Evolutionary conservation across 1,139 yeast genomes (phyloP).

Genomic region (Kodamaea suecica): DNA sequence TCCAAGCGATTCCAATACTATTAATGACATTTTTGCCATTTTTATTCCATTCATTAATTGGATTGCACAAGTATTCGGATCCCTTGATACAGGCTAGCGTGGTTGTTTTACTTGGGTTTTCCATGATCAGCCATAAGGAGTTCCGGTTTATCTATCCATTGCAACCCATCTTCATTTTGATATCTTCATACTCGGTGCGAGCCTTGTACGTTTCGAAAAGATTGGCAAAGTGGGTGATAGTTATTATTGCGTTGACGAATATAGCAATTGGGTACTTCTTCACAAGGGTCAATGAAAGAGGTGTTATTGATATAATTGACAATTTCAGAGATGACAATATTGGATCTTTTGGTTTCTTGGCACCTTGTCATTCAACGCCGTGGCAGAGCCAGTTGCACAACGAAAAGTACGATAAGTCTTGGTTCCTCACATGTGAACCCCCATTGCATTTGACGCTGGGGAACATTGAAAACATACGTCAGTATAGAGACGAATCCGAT

Average conservation of each 20-base stretch:
- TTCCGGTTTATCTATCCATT: constrained; percentile 86
- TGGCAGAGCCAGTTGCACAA: constrained; percentile 85
- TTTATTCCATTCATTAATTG: constrained; percentile 20
- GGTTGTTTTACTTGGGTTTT: constrained; percentile 52
- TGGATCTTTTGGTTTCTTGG: constrained; percentile 67
- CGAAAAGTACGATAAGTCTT: constrained; percentile 39
- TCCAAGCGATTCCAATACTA: constrained; percentile 79
- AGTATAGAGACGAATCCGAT: constrained; percentile 85
- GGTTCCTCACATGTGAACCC: constrained; percentile 93
- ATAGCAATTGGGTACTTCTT: constrained; percentile 49
- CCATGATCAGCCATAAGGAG: constrained; percentile 79
- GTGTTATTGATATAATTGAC: constrained; percentile 68
- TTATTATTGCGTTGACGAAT: constrained; percentile 34
- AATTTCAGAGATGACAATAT: constrained; percentile 46
- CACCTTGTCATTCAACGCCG: constrained; percentile 98
- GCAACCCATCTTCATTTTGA: constrained; percentile 62
- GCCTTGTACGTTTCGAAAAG: constrained; percentile 1
- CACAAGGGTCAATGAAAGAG: constrained; percentile 73
- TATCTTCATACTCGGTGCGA: constrained; percentile 16
- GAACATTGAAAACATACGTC: constrained; percentile 24
- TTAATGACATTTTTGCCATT: constrained; percentile 67
- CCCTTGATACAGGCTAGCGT: constrained; percentile 27
- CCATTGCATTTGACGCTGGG: constrained; percentile 52
- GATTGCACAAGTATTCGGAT: constrained; percentile 10
- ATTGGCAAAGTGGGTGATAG: constrained; percentile 1